These are phyloP conservation scores for Oxalis stricta DNA, from an alignment of 441 rosid species.

Conservation along the genomic window DNA sequence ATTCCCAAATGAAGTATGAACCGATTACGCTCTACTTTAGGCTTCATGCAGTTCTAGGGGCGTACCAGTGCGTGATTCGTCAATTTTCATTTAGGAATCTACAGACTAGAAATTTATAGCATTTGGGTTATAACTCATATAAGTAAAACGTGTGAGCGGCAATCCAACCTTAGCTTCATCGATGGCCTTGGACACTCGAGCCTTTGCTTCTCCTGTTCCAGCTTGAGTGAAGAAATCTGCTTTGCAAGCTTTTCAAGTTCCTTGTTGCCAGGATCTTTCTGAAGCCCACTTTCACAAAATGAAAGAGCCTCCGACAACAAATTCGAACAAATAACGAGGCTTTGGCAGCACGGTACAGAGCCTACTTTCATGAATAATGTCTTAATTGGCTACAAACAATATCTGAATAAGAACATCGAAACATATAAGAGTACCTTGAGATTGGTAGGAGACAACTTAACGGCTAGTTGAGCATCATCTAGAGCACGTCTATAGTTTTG, in stretches of 20 bases:
- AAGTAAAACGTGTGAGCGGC: too few species aligned
- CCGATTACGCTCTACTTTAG: too few species aligned
- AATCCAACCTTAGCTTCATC: slow-evolving; percentile 62
- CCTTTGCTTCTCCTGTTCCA: slow-evolving; percentile 41
- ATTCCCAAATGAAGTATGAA: too few species aligned
- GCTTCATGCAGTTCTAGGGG: too few species aligned
- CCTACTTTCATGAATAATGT: slow-evolving; percentile 21
- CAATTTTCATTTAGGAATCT: too few species aligned
- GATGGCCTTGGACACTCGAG: slow-evolving; percentile 45
- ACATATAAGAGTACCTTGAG: slow-evolving; percentile 36
- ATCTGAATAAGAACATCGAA: not conserved
- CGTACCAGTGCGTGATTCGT: too few species aligned
- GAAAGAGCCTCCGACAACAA: slow-evolving; percentile 51
- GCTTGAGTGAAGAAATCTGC: slow-evolving; percentile 40
- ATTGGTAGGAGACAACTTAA: slow-evolving; percentile 37
- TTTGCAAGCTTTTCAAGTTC: slow-evolving; percentile 52
- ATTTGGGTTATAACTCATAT: too few species aligned
- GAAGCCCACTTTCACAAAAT: slow-evolving; percentile 39
- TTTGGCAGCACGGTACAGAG: slow-evolving; percentile 80
- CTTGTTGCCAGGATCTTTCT: slow-evolving; percentile 50
- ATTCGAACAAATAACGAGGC: slow-evolving; percentile 51
- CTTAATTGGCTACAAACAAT: not conserved
- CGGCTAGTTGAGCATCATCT: slow-evolving; percentile 61
- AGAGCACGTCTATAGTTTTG: slow-evolving; percentile 71
- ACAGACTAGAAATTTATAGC: too few species aligned